Evolutionary conservation across 805 yeast species (phyloP), one percentile per base, ranked within the genome.

Genomic region (Pichia gijzeniarum): DNA sequence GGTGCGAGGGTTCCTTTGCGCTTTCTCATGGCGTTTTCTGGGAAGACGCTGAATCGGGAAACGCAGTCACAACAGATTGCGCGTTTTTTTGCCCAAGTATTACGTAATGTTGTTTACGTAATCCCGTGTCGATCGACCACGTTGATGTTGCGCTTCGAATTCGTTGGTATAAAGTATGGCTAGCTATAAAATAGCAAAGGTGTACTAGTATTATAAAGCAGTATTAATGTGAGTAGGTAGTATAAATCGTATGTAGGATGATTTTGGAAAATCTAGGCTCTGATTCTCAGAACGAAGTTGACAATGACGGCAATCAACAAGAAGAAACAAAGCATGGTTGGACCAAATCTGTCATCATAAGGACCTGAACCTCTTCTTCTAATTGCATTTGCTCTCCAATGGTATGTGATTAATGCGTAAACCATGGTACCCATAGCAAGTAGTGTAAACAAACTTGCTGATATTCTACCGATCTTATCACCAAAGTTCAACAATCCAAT

Each of bases 361-460:
- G 99, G 99, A 40, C 99, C 99, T 13, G 95, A 80, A 35, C 99
- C 99, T 68, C 98, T 82, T 69, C 91, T 77, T 67, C 99, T 82
- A 56, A 93, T 93, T 48, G 99, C 99, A 62, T 90, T 88, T 1
- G 99, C 99, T 73, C 99, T 86, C 99, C 99, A 95, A 68, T 93
- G 99, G 66, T 93, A 93, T 12, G 98, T 93, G 40, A 88, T 76
- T 51, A 93, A 75, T 1, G 99, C 99, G 60, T 93, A 93, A 3
- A 83, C 76, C 99, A 93, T 93, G 20, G 99, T 91, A 53, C 86
- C 88, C 97, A 93, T 91, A 52, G 99, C 95, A 45, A 93, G 90
- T 50, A 91, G 73, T 3, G 99, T 95, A 74, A 93, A 93, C 46
- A 93, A 72, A 4, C 91, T 93, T 38, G 99, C 98, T 55, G 93